Evolutionary conservation across 1,284 basidiomycete species (phyloP), one percentile per base, ranked within the genome.

Genomic region (Lentinula novae-zelandiae): DNA sequence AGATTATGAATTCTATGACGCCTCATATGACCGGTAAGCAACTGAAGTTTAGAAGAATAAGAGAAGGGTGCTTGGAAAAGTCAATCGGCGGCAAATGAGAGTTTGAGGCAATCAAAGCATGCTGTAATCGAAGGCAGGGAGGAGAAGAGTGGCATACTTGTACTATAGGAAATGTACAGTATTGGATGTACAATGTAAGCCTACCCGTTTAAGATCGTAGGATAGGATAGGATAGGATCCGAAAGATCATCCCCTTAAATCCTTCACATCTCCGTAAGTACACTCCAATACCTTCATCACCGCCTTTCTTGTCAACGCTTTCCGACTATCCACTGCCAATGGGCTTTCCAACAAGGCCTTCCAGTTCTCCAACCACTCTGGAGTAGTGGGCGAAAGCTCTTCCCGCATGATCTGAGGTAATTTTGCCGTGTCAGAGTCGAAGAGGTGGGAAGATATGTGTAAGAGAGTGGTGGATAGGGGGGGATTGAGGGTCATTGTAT

Each of bases 301-400:
- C 12, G 81, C 79, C 33, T 73, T 67, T 20, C 85, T 76, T 1
- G 89, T 90, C n/a, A 77, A 64, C 0, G 84, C 82, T 15, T 83
- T 77, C 5, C 76, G 67, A 0, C 73, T 63, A 40, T 76, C 72
- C 66, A 83, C 76, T 8, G 89, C 72, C 4, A 48, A 76, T 6
- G 77, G 69, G 63, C 83, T 84, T n/a, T 71, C 73, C 20, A 90
- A 69, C 2, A 92, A 73, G 34, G 67, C 76, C 42, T 74, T 68
- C 89, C 90, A 91, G 67, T 86, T 84, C 5, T 74, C 72, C 22
- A 90, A 71, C 89, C 89, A 92, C 8, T 83, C 78, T 0, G 85
- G 80, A 0, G 85, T 84, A 12, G 86, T 86, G 0, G 89, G 90
- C 2, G 82, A 85, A 39, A 92, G 76, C 52, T 83, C 81, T 51